Percentiles rank a stretch among this genome's conserved stretches.
Evolutionary conservation across 164 flowering plant species (phyloP).

Genomic region (Platanus orientalis): DNA sequence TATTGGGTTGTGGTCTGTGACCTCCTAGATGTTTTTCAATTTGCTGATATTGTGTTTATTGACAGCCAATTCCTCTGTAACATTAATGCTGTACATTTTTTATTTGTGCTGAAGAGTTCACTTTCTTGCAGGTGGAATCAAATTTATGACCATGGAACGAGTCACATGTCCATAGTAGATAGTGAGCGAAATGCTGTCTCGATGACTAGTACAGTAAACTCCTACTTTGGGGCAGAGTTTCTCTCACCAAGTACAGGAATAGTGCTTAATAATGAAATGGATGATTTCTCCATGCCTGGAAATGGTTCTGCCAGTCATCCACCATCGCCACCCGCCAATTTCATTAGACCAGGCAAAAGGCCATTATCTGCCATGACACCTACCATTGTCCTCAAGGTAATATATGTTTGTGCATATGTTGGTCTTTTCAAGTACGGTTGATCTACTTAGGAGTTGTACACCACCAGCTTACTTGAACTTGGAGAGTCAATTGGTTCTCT

Average conservation of each 20-base stretch:
- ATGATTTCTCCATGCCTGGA: slow-evolving; percentile 59
- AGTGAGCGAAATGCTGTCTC: slow-evolving; percentile 56
- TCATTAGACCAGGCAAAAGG: slow-evolving; percentile 51
- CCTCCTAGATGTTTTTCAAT: too few relatives aligned
- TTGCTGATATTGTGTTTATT: too few relatives aligned
- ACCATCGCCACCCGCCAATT: slow-evolving; percentile 62
- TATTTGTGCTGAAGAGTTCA: background rate
- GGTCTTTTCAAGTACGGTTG: too few relatives aligned
- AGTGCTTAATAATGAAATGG: slow-evolving; percentile 74
- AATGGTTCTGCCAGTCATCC: slow-evolving; percentile 13
- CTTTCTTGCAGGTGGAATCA: slow-evolving; percentile 49
- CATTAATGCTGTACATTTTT: too few relatives aligned
- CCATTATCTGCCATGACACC: slow-evolving; percentile 80
- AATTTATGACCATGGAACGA: slow-evolving; percentile 59
- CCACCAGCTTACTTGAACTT: too few relatives aligned
- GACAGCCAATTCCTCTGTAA: too few relatives aligned
- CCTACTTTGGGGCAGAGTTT: slow-evolving; percentile 45
- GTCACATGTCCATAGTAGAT: slow-evolving; percentile 57
- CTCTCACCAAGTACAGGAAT: slow-evolving; percentile 62
- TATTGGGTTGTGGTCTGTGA: too few relatives aligned
- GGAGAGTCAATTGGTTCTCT: too few relatives aligned
- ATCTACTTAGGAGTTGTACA: too few relatives aligned
- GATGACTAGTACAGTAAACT: slow-evolving; percentile 56
- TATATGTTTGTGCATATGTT: too few relatives aligned
- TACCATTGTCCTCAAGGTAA: slow-evolving; percentile 54